Base-by-base conservation (phyloP, 2,329 filamentous ascomycete species). In the Aspergillus pseudoglaucus region DNA sequence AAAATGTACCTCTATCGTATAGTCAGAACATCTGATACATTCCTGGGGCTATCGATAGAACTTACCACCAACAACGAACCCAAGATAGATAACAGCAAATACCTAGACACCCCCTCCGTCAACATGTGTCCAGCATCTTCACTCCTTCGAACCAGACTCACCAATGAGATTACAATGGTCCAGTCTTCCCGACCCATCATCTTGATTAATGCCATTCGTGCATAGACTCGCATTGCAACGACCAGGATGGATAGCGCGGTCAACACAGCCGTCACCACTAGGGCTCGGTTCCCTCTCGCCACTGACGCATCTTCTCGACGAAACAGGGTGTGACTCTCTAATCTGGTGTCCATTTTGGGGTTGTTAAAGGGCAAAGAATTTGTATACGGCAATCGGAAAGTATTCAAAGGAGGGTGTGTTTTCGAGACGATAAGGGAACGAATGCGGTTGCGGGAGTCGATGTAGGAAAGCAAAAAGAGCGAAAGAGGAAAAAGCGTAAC, bases 181-280 rank as follows among this genome's bases (percentile, higher is more conserved):
- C 57, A 64, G 47, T 66, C 63, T 46, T 66, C 63, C n/a, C 57
- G 60, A n/a, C 62, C 63, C 25, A 55, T 63, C n/a, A 57, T 46
- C 41, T 64, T 65, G 53, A 65, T 59, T 46, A 66, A 42, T 1
- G 59, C 56, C 14, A 59, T 27, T 33, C 63, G 53, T 10, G 62
- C 59, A 42, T 55, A 62, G 10, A 65, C 47, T 3, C 63, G 59
- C 58, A 66, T 57, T 3, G 48, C 54, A n/a, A 65, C 61, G 22
- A 60, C 47, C 3, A 63, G 9, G 3, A 51, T 42, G 2, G 61
- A 57, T 6, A 64, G 14, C 2, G 45, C 44, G 2, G 63, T 66
- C n/a, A 66, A 51, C 32, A 62, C 57, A 7, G 54, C 56, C 41
- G 63, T 63, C 23, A 64, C 59, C 17, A 65, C 60, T 49, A 65